Conservation (phyloP, 2,329 filamentous ascomycete species). For the Stachybotrys elegans region DNA sequence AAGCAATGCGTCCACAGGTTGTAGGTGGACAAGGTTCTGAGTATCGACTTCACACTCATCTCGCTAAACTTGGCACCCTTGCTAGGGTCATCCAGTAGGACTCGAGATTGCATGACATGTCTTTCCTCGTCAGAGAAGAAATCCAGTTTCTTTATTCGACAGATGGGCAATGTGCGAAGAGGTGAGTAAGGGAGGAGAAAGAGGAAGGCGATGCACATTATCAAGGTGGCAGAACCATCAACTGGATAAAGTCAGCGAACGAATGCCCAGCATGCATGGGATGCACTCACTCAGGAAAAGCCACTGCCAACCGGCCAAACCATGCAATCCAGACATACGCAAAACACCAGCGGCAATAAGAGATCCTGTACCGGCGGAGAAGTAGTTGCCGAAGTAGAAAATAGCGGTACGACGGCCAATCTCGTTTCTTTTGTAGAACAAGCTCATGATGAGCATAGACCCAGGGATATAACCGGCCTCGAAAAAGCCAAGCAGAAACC, state of each 20-base stretch:
- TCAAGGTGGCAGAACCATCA: constrained; percentile 13
- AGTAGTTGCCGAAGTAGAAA: constrained; percentile 12
- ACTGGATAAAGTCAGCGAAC: constrained; percentile 3
- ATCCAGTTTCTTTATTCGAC: constrained; percentile 13
- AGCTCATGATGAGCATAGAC: constrained; percentile 10
- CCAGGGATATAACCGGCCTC: constrained; percentile 16
- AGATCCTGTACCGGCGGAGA: constrained; percentile 5
- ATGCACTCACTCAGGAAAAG: constrained; percentile 10
- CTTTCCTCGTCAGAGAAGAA: constrained; percentile 13
- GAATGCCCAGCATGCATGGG: not conserved
- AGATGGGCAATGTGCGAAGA: constrained; percentile 10
- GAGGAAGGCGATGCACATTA: constrained; percentile 12
- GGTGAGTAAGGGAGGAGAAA: constrained; percentile 13
- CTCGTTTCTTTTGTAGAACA: constrained; percentile 15
- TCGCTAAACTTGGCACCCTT: constrained; percentile 12
- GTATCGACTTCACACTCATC: constrained; percentile 5
- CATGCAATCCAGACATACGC: constrained; percentile 3
- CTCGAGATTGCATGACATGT: constrained; percentile 11
- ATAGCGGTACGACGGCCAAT: constrained; percentile 10
- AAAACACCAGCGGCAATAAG: constrained; percentile 10
- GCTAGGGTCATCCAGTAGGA: constrained; percentile 13
- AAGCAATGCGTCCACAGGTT: constrained; percentile 14
- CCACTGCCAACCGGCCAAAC: constrained; percentile 11
- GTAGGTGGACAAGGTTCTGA: constrained; percentile 7
- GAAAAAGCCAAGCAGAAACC: constrained; percentile 14